phyloP scores from a whole-genome alignment of 2,329 filamentous ascomycete species.

The Fusarium coffeatum region DNA sequence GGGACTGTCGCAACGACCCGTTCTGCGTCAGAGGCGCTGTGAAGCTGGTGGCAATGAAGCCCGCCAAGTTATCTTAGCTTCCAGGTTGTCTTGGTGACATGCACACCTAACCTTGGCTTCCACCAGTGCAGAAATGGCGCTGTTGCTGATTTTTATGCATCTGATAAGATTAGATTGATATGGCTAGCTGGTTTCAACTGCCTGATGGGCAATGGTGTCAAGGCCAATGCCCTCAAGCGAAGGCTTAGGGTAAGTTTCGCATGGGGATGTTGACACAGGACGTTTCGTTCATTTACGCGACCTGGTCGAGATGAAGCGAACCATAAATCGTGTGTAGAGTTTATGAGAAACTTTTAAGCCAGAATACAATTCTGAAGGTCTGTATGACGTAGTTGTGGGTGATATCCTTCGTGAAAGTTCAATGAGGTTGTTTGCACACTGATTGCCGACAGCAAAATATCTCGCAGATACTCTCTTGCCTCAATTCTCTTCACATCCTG shows the following conservation, averaged over 20 bases:
- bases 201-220: neutral
- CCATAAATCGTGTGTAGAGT: neutral
- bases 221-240: accelerated
- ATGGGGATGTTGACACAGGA: neutral
- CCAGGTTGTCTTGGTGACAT: neutral
- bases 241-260: conserved; percentile 9
- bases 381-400: accelerated
- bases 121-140: neutral
- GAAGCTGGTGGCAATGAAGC: neutral
- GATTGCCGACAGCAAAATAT: accelerated
- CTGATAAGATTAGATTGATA: conserved; percentile 31
- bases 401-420: no score
- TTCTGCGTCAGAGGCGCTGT: neutral
- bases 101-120: neutral
- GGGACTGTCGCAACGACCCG: neutral
- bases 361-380: accelerated
- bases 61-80: neutral
- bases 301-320: neutral
- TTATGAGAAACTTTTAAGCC: neutral
- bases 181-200: neutral
- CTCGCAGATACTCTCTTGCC: neutral
- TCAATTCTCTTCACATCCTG: no score
- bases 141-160: neutral
- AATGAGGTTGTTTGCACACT: neutral
- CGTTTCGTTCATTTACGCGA: neutral